phyloP scores from a whole-genome alignment of 2,329 filamentous ascomycete species.

The Curvularia sp. region DNA sequence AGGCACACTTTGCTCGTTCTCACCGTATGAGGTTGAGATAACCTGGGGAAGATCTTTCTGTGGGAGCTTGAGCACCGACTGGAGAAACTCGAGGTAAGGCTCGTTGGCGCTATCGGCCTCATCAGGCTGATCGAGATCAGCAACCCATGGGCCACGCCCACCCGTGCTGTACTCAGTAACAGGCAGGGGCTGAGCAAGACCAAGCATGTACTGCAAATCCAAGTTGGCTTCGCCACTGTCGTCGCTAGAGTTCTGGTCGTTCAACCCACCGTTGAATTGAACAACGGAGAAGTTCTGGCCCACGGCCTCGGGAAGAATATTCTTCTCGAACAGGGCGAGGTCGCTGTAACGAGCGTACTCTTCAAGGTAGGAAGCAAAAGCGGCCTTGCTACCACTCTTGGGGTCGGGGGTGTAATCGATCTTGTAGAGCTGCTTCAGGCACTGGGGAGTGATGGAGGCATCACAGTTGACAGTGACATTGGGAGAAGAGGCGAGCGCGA shows the following conservation, averaged over 20 bases:
- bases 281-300: conserved; percentile 55
- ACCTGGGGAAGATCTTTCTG: conserved; percentile 64
- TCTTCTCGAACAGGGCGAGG: conserved; percentile 52
- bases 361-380: conserved; percentile 62
- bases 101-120: conserved; percentile 64
- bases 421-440: conserved; percentile 60
- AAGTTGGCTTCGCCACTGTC: conserved; percentile 64
- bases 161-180: conserved; percentile 66
- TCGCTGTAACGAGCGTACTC: conserved; percentile 59
- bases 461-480: conserved; percentile 32
- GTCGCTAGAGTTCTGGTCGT: conserved; percentile 32
- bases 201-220: conserved; percentile 67
- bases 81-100: conserved; percentile 69
- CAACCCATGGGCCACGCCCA: conserved; percentile 61
- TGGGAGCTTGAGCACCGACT: conserved; percentile 62
- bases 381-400: conserved; percentile 58
- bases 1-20: conserved; percentile 70
- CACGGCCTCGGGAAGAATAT: conserved; percentile 48
- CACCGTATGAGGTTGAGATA: conserved; percentile 70
- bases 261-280: conserved; percentile 35
- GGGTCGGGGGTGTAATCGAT: conserved; percentile 57
- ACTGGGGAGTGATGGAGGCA: conserved; percentile 55
- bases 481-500: conserved; percentile 23
- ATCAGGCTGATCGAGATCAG: conserved; percentile 55
- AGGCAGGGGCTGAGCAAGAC: conserved; percentile 61